Evolutionary conservation across 2,329 filamentous ascomycete species (phyloP).

Genomic region (Penicillium verrucosum): DNA sequence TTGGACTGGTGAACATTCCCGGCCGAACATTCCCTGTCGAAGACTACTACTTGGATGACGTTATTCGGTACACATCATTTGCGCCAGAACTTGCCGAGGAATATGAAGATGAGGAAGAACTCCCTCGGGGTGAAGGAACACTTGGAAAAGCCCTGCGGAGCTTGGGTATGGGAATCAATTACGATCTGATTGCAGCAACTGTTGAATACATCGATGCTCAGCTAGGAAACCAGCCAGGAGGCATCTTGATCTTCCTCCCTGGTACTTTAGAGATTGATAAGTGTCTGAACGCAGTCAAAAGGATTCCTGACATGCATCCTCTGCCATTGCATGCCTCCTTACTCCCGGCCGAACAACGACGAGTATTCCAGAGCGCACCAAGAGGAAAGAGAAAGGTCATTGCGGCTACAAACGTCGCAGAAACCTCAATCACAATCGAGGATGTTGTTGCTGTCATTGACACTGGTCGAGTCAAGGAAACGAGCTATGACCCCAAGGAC

Average conservation of each 20-base stretch:
- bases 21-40: slow-evolving; percentile 87
- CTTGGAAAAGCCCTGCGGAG: slow-evolving; percentile 69
- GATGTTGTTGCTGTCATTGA: slow-evolving; percentile 96
- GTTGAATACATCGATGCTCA: slow-evolving; percentile 78
- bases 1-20: slow-evolving; percentile 80
- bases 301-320: slow-evolving; percentile 67
- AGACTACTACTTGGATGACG: slow-evolving; percentile 86
- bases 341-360: slow-evolving; percentile 80
- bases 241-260: slow-evolving; percentile 92
- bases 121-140: slow-evolving; percentile 46
- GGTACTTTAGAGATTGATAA: slow-evolving; percentile 89
- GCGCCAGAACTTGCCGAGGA: slow-evolving; percentile 40
- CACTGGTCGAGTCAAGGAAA: slow-evolving; percentile 93
- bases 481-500: slow-evolving; percentile 83
- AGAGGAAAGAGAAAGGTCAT: slow-evolving; percentile 84
- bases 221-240: slow-evolving; percentile 70
- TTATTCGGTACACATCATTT: slow-evolving; percentile 76
- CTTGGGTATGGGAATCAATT: slow-evolving; percentile 83
- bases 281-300: slow-evolving; percentile 65
- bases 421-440: slow-evolving; percentile 97
- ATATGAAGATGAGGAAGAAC: slow-evolving; percentile 39
- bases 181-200: slow-evolving; percentile 76
- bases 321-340: slow-evolving; percentile 90
- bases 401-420: slow-evolving; percentile 92
- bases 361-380: slow-evolving; percentile 76